These are phyloP conservation scores for Turnera subulata DNA, from an alignment of 345 rosid species.

Conservation along the genomic window DNA sequence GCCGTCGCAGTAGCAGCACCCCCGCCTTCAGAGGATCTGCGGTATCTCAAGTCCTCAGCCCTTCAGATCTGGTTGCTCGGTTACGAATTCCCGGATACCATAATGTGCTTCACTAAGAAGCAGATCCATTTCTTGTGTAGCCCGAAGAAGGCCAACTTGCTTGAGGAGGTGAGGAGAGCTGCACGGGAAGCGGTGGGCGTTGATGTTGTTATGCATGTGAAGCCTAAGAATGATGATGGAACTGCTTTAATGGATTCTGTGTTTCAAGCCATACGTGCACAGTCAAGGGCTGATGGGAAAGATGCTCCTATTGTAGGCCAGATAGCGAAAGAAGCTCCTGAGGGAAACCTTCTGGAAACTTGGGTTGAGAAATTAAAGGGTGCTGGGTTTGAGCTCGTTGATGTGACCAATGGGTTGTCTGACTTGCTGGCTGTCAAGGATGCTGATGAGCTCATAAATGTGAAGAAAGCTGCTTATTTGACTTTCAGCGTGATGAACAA, in stretches of 20 bases:
- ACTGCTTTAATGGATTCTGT: slow-evolving; percentile 58
- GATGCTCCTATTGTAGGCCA: slow-evolving; percentile 57
- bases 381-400: slow-evolving; percentile 53
- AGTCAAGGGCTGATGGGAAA: slow-evolving; percentile 34
- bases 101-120: slow-evolving; percentile 74
- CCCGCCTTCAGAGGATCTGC: slow-evolving; percentile 78
- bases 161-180: slow-evolving; percentile 61
- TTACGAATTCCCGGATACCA: slow-evolving; percentile 92
- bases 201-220: slow-evolving; percentile 67
- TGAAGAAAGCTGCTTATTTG: slow-evolving; percentile 81
- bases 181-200: slow-evolving; percentile 58
- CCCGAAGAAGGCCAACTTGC: slow-evolving; percentile 72
- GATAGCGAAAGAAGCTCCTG: slow-evolving; percentile 73
- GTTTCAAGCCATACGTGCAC: slow-evolving; percentile 50
- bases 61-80: slow-evolving; percentile 89
- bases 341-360: slow-evolving; percentile 79
- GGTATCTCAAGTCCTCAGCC: slow-evolving; percentile 86
- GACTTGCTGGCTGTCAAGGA: slow-evolving; percentile 90
- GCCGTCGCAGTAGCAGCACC: slow-evolving; percentile 76
- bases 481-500: slow-evolving; percentile 68
- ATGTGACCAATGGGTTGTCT: slow-evolving; percentile 70
- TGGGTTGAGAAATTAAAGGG: slow-evolving; percentile 65
- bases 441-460: slow-evolving; percentile 54
- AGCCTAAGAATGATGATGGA: slow-evolving; percentile 70
- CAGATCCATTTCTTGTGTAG: slow-evolving; percentile 83